Evolutionary conservation across 2,329 filamentous ascomycete genomes (phyloP).

Genomic region (Penicillium sp.): DNA sequence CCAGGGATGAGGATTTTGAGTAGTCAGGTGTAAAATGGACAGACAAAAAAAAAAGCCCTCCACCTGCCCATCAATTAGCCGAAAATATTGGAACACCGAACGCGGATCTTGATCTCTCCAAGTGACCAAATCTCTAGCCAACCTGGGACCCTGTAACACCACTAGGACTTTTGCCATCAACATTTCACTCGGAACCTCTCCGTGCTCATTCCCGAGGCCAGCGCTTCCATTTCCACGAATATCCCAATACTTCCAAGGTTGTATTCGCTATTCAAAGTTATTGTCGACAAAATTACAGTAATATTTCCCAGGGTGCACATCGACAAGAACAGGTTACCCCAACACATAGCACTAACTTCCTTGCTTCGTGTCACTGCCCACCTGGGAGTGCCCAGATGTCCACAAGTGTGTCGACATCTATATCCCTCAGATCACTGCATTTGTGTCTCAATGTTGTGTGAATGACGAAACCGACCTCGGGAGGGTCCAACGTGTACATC

Average conservation of each 20-base stretch:
- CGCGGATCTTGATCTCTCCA: too few relatives aligned
- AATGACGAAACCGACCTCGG: neutral
- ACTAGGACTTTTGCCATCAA: neutral
- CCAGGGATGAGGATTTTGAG: constrained; percentile 33
- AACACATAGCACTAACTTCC: neutral
- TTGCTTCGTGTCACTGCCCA: neutral
- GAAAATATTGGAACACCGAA: too few relatives aligned
- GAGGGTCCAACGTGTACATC: neutral
- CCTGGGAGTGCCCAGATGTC: too few relatives aligned
- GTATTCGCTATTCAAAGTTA: too few relatives aligned
- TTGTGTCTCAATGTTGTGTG: neutral
- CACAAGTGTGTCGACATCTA: neutral
- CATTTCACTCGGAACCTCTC: neutral
- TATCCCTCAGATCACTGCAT: neutral
- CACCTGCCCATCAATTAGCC: too few relatives aligned
- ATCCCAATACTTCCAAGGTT: too few relatives aligned
- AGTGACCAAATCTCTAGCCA: neutral
- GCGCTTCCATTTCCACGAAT: too few relatives aligned
- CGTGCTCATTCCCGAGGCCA: neutral
- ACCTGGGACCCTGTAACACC: neutral
- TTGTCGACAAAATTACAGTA: too few relatives aligned
- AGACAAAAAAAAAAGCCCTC: neutral
- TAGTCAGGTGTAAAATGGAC: constrained; percentile 16
- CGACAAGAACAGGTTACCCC: neutral
- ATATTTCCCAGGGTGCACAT: neutral